Conservation (phyloP, 2,329 filamentous ascomycete genomes). For the Aspergillus sp. region DNA sequence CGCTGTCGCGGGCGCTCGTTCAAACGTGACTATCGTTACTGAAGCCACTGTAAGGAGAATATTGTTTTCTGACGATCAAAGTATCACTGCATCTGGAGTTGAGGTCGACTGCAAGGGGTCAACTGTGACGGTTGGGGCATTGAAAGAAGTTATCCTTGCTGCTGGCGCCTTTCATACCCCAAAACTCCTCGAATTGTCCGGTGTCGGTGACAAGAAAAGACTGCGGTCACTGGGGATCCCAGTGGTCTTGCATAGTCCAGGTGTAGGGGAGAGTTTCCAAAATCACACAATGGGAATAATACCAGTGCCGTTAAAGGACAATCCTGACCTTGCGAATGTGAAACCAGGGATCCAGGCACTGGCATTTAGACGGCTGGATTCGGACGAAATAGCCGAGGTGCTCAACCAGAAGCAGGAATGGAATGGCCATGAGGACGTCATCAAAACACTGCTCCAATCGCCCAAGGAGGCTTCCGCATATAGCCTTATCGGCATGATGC, state of each 20-base stretch:
- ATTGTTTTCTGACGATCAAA: background rate
- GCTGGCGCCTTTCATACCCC: constrained; percentile 59
- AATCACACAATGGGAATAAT: background rate
- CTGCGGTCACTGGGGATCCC: background rate
- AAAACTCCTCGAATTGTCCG: constrained; percentile 61
- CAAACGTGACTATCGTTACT: background rate
- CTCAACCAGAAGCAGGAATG: background rate
- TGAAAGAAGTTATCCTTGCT: constrained; percentile 58
- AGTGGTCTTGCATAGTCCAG: background rate
- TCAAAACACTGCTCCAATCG: background rate
- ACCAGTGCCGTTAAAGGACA: background rate
- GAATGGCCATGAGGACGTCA: background rate
- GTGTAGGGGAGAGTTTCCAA: background rate
- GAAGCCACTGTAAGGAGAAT: background rate
- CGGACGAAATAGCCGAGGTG: background rate
- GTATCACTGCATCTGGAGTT: background rate
- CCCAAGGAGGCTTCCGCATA: background rate
- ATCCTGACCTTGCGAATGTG: background rate
- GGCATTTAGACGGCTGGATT: background rate
- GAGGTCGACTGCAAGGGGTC: background rate
- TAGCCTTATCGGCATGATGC: background rate
- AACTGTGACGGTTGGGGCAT: constrained; percentile 30
- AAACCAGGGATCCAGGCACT: background rate
- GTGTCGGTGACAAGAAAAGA: constrained; percentile 50
- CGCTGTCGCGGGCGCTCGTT: background rate